Percentiles rank a stretch among this genome's conserved stretches.
Evolutionary conservation across 108 stramenopile genomes (phyloP).

Genomic region (Skeletonema costatum): DNA sequence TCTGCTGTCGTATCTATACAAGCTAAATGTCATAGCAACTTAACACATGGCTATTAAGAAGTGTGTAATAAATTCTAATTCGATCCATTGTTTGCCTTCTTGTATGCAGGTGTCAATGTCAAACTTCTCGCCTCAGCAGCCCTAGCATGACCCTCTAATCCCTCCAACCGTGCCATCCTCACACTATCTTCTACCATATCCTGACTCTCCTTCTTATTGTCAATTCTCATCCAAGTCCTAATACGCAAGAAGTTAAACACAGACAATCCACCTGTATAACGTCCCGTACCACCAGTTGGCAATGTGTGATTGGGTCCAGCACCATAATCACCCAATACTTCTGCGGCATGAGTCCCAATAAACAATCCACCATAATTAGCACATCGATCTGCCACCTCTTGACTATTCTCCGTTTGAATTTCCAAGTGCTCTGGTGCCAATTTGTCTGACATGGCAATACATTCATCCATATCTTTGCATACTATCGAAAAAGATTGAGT

Average conservation of each 20-base stretch:
- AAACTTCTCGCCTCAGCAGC: constrained; percentile 90
- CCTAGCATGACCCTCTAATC: constrained; percentile 97
- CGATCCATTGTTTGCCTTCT: background rate
- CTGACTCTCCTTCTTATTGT: constrained; percentile 60
- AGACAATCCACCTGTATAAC: constrained; percentile 96
- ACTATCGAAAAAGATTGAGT: constrained; percentile 84
- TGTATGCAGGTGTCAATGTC: constrained; percentile 38
- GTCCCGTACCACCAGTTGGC: constrained; percentile 96
- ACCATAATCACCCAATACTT: constrained; percentile 99
- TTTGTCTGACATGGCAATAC: constrained; percentile 81
- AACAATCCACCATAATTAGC: constrained; percentile 96
- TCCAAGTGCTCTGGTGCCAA: constrained; percentile 99
- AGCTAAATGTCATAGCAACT: background rate
- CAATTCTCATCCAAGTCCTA: constrained; percentile 95
- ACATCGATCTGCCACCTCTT: constrained; percentile 72
- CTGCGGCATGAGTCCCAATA: constrained; percentile 93
- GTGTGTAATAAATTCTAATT: background rate
- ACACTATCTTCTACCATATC: constrained; percentile 91
- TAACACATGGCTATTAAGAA: background rate
- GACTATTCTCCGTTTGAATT: constrained; percentile 88
- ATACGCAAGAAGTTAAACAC: constrained; percentile 98
- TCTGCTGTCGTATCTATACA: background rate
- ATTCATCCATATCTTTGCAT: constrained; percentile 84
- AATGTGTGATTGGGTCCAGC: constrained; percentile 99
- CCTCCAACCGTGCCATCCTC: constrained; percentile 96